Base-by-base conservation (phyloP, 345 rosid species). In the Physaria fendleri region DNA sequence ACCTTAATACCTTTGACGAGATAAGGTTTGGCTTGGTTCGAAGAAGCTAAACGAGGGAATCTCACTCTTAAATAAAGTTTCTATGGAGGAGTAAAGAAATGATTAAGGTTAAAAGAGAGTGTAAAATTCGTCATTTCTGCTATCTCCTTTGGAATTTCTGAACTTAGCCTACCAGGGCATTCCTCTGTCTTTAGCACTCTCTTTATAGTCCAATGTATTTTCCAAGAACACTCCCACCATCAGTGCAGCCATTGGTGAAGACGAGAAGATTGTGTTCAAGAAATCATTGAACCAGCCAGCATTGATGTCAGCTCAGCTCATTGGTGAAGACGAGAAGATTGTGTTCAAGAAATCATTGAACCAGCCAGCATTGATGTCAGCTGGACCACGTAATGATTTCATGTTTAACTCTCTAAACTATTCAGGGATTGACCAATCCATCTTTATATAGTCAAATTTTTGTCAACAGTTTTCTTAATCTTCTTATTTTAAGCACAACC, bases 271-370 rank as follows among this genome's bases (percentile, higher is more conserved):
- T 23, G 97, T 87, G 43, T 93, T 93, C 65, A 93, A 78, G 81
- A 85, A 93, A 76, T 94, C 97, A 76, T 94, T 87, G 81, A 90
- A 94, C 99, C 99, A 94, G 77, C n/a, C n/a, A n/a, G n/a, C n/a
- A n/a, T n/a, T n/a, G n/a, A n/a, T n/a, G n/a, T n/a, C n/a, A n/a
- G n/a, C n/a, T n/a, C n/a, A n/a, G n/a, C n/a, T n/a, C n/a, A n/a
- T n/a, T n/a, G n/a, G n/a, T n/a, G n/a, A n/a, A n/a, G n/a, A n/a
- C n/a, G n/a, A n/a, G n/a, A n/a, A n/a, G n/a, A n/a, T n/a, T n/a
- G n/a, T n/a, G n/a, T n/a, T n/a, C n/a, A n/a, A n/a, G n/a, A n/a
- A n/a, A n/a, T n/a, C n/a, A n/a, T n/a, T n/a, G n/a, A n/a, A n/a
- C n/a, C n/a, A n/a, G n/a, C 81, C 88, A 55, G 88, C 97, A 56